Evolutionary conservation across 129 eudicot genomes (phyloP).

Genomic region (Logfia minima): DNA sequence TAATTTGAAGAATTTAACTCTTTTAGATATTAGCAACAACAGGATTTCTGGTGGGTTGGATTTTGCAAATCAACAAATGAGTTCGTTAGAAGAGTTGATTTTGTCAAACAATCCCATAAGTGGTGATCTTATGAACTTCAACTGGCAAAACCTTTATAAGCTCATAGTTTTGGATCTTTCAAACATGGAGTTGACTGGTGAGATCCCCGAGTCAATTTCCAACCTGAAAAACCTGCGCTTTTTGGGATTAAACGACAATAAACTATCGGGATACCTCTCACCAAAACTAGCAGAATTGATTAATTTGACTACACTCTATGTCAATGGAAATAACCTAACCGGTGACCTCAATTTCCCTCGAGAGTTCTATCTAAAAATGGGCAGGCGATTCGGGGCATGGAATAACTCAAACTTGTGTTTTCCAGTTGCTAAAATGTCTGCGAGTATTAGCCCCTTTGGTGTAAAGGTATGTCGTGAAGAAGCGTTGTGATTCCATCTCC

Average conservation of each 20-base stretch:
- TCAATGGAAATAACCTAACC: slow-evolving; percentile 73
- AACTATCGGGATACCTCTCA: slow-evolving; percentile 57
- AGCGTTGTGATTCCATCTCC: slow-evolving; percentile 17
- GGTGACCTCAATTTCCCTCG: slow-evolving; percentile 66
- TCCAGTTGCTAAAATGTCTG: slow-evolving; percentile 23
- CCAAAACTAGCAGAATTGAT: slow-evolving; percentile 50
- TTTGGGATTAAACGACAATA: slow-evolving; percentile 69
- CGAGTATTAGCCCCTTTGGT: slow-evolving; percentile 52
- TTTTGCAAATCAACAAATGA: slow-evolving; percentile 52
- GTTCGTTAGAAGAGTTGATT: slow-evolving; percentile 64
- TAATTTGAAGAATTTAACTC: slow-evolving; percentile 59
- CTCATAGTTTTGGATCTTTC: slow-evolving; percentile 64
- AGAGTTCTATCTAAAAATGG: slow-evolving; percentile 68
- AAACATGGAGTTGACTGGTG: slow-evolving; percentile 52
- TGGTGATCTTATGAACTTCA: slow-evolving; percentile 50
- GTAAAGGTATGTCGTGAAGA: slow-evolving; percentile 61
- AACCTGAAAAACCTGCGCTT: slow-evolving; percentile 49
- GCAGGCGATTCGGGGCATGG: slow-evolving; percentile 88
- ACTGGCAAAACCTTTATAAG: slow-evolving; percentile 50
- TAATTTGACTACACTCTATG: slow-evolving; percentile 54
- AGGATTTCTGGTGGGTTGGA: slow-evolving; percentile 60
- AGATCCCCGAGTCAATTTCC: slow-evolving; percentile 58
- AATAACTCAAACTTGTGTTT: slow-evolving; percentile 71
- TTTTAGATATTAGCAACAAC: slow-evolving; percentile 73
- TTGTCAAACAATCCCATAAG: slow-evolving; percentile 64